Percentiles rank a stretch among this genome's conserved stretches.
Evolutionary conservation across 2,329 filamentous ascomycete genomes (phyloP).

Genomic region (Venturia pyrina): DNA sequence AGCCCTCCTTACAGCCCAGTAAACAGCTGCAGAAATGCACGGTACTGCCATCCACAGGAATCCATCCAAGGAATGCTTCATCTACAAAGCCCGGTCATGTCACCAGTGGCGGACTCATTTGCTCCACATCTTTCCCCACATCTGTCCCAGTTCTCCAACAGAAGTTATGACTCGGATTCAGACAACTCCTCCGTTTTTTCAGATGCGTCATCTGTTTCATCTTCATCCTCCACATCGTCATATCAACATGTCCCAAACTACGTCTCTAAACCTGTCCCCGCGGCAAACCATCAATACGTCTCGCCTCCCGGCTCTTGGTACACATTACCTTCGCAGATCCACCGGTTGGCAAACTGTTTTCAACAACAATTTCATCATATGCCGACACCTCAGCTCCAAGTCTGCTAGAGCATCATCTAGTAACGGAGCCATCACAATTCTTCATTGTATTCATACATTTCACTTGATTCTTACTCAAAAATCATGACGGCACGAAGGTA

Average conservation of each 20-base stretch:
- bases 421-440: background rate
- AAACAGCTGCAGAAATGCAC: background rate
- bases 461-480: background rate
- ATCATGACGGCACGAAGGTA: conserved; percentile 1
- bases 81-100: conserved; percentile 20
- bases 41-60: background rate
- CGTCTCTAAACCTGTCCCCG: background rate
- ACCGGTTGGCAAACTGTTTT: conserved; percentile 9
- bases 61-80: conserved; percentile 17
- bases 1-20: conserved; percentile 7
- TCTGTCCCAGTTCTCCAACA: conserved; percentile 14
- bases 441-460: conserved; percentile 1
- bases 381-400: conserved; percentile 9
- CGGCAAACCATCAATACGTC: conserved; percentile 12
- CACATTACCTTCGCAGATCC: conserved; percentile 9
- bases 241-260: conserved; percentile 2
- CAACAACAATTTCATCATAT: conserved; percentile 10
- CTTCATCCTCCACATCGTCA: conserved; percentile 11
- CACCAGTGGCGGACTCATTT: conserved; percentile 18
- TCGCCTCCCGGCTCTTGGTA: conserved; percentile 8
- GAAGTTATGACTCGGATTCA: conserved; percentile 28
- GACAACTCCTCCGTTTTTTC: conserved; percentile 32
- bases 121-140: conserved; percentile 22
- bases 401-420: conserved; percentile 8
- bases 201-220: conserved; percentile 12